Evolutionary conservation across 345 rosid species (phyloP), one percentile per base, ranked within the genome.

Genomic region (Pugionium cornutum): DNA sequence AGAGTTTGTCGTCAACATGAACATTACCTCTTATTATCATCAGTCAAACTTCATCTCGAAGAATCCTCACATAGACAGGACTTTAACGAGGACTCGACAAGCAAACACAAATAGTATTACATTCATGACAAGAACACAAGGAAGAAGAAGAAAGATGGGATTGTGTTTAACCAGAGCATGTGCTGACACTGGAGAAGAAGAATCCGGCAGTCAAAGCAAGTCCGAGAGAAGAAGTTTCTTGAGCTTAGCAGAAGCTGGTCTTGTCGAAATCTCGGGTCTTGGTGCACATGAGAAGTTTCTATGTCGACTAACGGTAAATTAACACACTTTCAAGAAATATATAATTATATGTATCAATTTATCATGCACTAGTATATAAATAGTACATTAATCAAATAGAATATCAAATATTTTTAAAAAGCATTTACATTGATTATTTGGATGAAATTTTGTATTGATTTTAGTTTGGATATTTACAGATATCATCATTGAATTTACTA

Each of bases 221-320:
- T 30, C 73, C 2, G 88, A 81, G 54, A 76, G 70, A 34, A 69
- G 74, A 72, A 78, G 75, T 29, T 89, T 92, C 76, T 73, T 89
- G 78, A 80, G 72, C 51, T 70, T 84, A 45, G 98, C 89, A 79
- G 98, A 92, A 76, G 97, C 97, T 6, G 98, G 97, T 10, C 80
- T 92, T 6, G 91, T 92, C 2, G 97, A 92, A 67, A 61, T 89
- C 1, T 84, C 94, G 0, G 97, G 98, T 0, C 68, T 92, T 57
- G 80, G 84, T 80, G 76, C 84, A 9, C 98, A 92, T 53, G 97
- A 92, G 68, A 81, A 77, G 53, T 92, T 92, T 62, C 89, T 92
- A 1, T 87, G 96, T 44, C 86, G 98, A 64, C 68, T 89, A 67
- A 89, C 96, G 87, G 98, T 89, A 78, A 49, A 11, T 9, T 7